Base-by-base conservation (phyloP, 177 flowering plant genomes). In the Vitis hybrid region DNA sequence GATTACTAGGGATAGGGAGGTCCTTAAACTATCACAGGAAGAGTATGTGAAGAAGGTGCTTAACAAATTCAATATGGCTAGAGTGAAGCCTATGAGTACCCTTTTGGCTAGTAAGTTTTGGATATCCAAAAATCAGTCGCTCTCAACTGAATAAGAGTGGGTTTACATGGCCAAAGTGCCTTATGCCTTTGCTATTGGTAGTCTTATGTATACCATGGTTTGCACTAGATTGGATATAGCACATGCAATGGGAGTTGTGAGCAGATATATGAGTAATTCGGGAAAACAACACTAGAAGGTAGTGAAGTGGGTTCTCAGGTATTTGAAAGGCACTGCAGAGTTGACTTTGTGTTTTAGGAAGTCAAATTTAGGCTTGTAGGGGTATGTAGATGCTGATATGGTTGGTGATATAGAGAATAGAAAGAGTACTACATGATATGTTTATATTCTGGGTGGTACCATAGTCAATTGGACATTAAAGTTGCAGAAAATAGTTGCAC, bases 401-500 rank as follows among this genome's bases (percentile, higher is more conserved):
- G 61, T 9, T 15, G 61, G 15, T 58, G 61, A 58, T 58, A 10
- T 58, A 9, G 21, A 58, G 4, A 58, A 19, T 58, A 58, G 19
- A 19, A 58, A 19, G 9, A 15, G 19, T 10, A 58, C 23, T 15
- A 11, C 61, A n/a, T n/a, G 61, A 10, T 58, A 58, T 58, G 61
- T 58, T 15, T 58, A 14, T 19, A 58, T 21, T n/a, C 17, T 58
- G 6, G 61, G 61, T 15, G 61, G 61, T n/a, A 15, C 30, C 0
- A 0, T 58, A 15, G 17, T 58, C 10, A 58, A 21, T 58, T 13
- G 61, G 30, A 3, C 30, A 26, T 26, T 26, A 26, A 26, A 26
- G 30, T 26, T 26, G 4, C 0, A 26, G 30, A 26, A 78, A 59
- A 49, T 93, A 91, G 85, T 82, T 79, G 71, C 96, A 91, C 74